Evolutionary conservation across 768 basidiomycete genomes (phyloP).

Genomic region (Nidularia pulvinata): DNA sequence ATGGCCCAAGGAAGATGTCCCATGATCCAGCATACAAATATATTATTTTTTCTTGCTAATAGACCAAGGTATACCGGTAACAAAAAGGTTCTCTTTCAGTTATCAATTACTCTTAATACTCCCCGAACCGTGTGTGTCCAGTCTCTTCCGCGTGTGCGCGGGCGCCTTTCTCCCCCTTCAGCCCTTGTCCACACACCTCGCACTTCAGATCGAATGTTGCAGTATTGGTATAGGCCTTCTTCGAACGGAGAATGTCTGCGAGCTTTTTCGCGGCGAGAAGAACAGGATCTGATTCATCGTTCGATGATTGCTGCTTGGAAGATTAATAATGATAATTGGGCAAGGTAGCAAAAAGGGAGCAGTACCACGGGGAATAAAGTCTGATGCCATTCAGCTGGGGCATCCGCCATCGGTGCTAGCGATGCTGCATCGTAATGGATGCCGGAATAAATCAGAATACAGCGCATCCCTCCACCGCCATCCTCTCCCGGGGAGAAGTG

Average conservation of each 20-base stretch:
- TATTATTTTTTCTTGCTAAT: background rate
- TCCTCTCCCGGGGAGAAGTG: slow-evolving; percentile 62
- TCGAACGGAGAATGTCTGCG: slow-evolving; percentile 68
- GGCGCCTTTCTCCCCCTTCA: slow-evolving; percentile 95
- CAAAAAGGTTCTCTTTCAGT: slow-evolving; percentile 1
- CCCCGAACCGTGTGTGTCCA: slow-evolving; percentile 84
- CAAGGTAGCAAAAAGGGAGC: slow-evolving; percentile 1
- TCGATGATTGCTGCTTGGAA: slow-evolving; percentile 19
- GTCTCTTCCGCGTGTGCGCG: slow-evolving; percentile 85
- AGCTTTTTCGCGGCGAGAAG: slow-evolving; percentile 69
- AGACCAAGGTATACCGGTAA: background rate
- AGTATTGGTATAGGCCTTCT: slow-evolving; percentile 90
- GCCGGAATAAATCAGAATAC: slow-evolving; percentile 89
- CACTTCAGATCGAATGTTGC: slow-evolving; percentile 90
- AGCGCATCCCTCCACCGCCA: slow-evolving; percentile 40
- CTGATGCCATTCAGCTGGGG: slow-evolving; percentile 88
- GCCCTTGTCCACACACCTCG: slow-evolving; percentile 81
- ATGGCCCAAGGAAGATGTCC: no score
- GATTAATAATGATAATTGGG: background rate
- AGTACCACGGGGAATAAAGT: slow-evolving; percentile 72
- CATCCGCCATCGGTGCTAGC: slow-evolving; percentile 74
- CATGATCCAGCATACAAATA: background rate
- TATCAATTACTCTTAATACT: slow-evolving; percentile 45
- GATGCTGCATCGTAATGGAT: slow-evolving; percentile 96
- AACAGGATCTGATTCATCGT: slow-evolving; percentile 48